These are phyloP conservation scores for Gossypium aridum DNA, from an alignment of 441 rosid species.

Conservation along the genomic window DNA sequence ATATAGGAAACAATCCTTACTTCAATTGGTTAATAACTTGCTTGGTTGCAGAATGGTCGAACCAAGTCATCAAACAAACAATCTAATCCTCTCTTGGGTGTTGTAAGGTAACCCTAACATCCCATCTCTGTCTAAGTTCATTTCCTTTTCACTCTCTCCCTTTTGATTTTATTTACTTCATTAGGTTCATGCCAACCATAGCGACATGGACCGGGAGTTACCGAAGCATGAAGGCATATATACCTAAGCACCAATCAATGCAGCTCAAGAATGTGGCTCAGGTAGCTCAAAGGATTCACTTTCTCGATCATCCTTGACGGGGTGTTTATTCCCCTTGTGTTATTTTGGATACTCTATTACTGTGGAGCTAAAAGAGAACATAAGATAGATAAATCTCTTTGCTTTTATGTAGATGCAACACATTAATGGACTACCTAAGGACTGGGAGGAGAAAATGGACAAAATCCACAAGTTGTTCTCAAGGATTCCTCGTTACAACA, in stretches of 20 bases:
- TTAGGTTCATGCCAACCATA: conserved; percentile 73
- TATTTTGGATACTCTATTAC: neutral
- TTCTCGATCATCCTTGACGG: neutral
- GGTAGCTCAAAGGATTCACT: conserved; percentile 24
- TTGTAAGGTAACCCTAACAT: conserved; percentile 49
- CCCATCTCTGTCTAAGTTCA: conserved; percentile 3
- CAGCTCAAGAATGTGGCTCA: conserved; percentile 52
- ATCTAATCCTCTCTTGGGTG: conserved; percentile 59
- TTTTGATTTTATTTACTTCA: conserved; percentile 3
- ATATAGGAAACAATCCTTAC: neutral
- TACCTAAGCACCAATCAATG: conserved; percentile 74
- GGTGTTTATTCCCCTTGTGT: neutral
- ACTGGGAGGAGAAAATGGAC: conserved; percentile 59
- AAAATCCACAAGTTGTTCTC: conserved; percentile 60
- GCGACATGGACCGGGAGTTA: conserved; percentile 79
- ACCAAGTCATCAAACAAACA: conserved; percentile 30
- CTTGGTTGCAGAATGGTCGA: conserved; percentile 39
- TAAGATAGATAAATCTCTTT: neutral
- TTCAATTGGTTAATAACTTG: conserved; percentile 4
- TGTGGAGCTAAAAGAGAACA: neutral
- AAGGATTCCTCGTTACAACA: conserved; percentile 69
- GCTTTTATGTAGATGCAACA: conserved; percentile 43
- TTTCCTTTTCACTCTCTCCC: neutral
- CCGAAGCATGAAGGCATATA: conserved; percentile 56
- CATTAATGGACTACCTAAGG: conserved; percentile 47